A percentile compares a stretch with the other conserved stretches of the same genome.
Conservation (phyloP, 1,139 yeast genomes). For the Debaryomyces fabryi region DNA sequence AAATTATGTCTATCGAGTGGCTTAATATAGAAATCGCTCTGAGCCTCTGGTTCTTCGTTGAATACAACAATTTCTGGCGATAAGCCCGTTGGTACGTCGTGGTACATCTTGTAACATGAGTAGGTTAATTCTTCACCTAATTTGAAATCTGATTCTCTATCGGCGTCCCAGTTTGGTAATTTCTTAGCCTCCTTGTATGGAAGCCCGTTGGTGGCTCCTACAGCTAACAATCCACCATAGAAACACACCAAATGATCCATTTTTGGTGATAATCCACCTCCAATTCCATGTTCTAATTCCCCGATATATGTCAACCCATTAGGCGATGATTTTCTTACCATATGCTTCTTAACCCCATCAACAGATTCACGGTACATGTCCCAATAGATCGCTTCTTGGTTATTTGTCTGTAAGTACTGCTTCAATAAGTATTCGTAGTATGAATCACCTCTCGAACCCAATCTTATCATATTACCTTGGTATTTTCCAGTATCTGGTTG, state of each 20-base stretch:
- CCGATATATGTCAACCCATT: conserved; percentile 71
- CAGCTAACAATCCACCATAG: conserved; percentile 85
- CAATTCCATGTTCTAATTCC: conserved; percentile 71
- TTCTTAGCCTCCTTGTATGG: conserved; percentile 47
- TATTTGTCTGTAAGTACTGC: conserved; percentile 79
- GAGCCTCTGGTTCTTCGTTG: conserved; percentile 42
- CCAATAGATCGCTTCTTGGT: conserved; percentile 61
- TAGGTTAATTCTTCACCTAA: conserved; percentile 77
- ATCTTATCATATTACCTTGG: conserved; percentile 64
- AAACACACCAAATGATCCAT: conserved; percentile 96
- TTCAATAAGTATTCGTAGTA: conserved; percentile 88
- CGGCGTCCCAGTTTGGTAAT: conserved; percentile 38
- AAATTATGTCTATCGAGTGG: conserved; percentile 77
- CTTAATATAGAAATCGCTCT: conserved; percentile 66
- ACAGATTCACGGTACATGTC: conserved; percentile 79
- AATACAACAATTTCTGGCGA: conserved; percentile 90
- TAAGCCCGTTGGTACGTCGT: conserved; percentile 71
- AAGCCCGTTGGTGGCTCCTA: conserved; percentile 82
- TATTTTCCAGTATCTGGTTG: conserved; percentile 75
- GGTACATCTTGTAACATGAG: conserved; percentile 84
- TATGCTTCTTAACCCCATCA: conserved; percentile 64
- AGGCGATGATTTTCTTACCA: conserved; percentile 65
- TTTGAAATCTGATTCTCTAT: conserved; percentile 54
- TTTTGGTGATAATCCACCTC: conserved; percentile 62
- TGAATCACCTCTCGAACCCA: conserved; percentile 93